A percentile compares a stretch with the other conserved stretches of the same genome.
These are phyloP conservation scores for Talaromyces sp. DNA, from an alignment of 2,329 filamentous ascomycete genomes.

Conservation along the genomic window DNA sequence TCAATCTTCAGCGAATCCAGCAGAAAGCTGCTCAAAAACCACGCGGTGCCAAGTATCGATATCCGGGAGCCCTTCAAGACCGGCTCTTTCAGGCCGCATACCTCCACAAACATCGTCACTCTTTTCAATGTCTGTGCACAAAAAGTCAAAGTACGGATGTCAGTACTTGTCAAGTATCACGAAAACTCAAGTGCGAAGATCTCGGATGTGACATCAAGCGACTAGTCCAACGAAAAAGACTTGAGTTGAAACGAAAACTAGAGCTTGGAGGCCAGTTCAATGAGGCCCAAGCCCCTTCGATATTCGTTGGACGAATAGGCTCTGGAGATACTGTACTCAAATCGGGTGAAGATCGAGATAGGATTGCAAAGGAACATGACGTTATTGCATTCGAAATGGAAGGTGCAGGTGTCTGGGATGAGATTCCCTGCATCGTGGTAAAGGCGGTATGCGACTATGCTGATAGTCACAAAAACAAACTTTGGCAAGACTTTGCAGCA, in stretches of 20 bases:
- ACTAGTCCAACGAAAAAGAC: not conserved
- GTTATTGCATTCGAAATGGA: constrained; percentile 20
- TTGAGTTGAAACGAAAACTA: not conserved
- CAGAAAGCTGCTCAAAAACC: not conserved
- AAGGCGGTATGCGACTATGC: constrained; percentile 18
- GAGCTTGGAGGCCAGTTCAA: not conserved
- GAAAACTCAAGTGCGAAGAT: not conserved
- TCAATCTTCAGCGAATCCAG: not conserved
- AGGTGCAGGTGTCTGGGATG: constrained; percentile 15
- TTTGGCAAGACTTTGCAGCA: constrained; percentile 5
- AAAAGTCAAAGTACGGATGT: not conserved
- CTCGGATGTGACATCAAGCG: not conserved
- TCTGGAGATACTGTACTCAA: constrained; percentile 23
- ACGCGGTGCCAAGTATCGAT: not conserved
- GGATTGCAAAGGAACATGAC: constrained; percentile 19
- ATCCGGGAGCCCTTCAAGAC: not conserved
- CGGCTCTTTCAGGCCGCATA: not conserved
- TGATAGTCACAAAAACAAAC: constrained; percentile 14
- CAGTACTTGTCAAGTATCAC: not conserved
- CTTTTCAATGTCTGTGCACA: not conserved
- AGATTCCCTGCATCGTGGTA: constrained; percentile 14
- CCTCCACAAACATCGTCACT: not conserved
- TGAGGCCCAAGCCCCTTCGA: not conserved
- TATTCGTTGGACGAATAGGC: constrained; percentile 7
- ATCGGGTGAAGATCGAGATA: constrained; percentile 31